phyloP scores from a whole-genome alignment of 306 rosid species.

The Vigna hirtella region DNA sequence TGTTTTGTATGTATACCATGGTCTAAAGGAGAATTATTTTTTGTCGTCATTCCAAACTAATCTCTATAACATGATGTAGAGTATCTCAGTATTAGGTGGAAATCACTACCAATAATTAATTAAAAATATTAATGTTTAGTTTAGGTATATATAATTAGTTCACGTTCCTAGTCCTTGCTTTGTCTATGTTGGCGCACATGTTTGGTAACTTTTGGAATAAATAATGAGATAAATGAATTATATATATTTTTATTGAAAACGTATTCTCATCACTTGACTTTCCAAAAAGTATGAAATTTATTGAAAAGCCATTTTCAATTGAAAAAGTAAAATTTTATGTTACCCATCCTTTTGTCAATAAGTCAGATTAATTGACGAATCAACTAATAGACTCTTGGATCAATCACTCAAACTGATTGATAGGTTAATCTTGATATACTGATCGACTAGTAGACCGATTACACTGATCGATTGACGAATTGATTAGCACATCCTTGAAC shows the following conservation, averaged over 20 bases:
- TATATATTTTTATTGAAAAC: no score
- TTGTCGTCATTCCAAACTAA: conserved; percentile 18
- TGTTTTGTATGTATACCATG: background rate
- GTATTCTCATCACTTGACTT: background rate
- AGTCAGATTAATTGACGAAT: no score
- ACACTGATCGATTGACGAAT: no score
- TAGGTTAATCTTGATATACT: no score
- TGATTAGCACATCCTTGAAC: no score
- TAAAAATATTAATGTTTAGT: conserved; percentile 6
- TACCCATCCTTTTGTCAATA: no score
- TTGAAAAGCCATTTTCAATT: background rate
- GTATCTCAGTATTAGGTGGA: conserved; percentile 37
- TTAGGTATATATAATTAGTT: conserved; percentile 19
- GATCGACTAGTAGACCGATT: no score
- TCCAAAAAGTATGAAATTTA: background rate
- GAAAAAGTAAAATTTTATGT: background rate
- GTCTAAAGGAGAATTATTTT: background rate
- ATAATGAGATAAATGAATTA: background rate
- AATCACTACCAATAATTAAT: background rate
- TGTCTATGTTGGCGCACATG: conserved; percentile 20
- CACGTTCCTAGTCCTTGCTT: background rate
- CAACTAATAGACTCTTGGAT: no score
- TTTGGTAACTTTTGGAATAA: background rate
- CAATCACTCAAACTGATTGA: no score
- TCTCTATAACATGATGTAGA: background rate